A percentile compares a stretch with the other conserved stretches of the same genome.
These are phyloP conservation scores for Bimuria novae-zelandiae DNA, from an alignment of 2,329 filamentous ascomycete species.

Conservation along the genomic window DNA sequence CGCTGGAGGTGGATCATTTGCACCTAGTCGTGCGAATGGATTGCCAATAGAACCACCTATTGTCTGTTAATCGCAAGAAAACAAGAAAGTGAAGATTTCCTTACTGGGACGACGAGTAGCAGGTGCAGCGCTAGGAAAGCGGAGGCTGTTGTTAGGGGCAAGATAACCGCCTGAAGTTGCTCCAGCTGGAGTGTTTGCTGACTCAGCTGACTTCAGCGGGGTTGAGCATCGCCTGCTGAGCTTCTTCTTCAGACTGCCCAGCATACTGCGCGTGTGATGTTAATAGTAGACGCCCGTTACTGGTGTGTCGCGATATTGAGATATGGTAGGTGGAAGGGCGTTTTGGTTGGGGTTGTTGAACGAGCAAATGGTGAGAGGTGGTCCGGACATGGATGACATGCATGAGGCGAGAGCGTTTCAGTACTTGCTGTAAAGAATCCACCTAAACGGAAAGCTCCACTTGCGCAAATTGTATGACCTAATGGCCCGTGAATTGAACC, in stretches of 20 bases:
- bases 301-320: slow-evolving; percentile 2
- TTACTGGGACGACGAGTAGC: slow-evolving; percentile 47
- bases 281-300: slow-evolving; percentile 4
- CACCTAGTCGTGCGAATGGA: slow-evolving; percentile 24
- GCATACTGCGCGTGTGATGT: slow-evolving; percentile 16
- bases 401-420: neutral
- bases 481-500: neutral
- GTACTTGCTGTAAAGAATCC: neutral
- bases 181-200: slow-evolving; percentile 7
- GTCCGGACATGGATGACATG: slow-evolving; percentile 22
- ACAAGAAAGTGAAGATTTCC: slow-evolving; percentile 6
- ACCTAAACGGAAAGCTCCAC: neutral
- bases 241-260: slow-evolving; percentile 32
- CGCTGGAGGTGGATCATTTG: slow-evolving; percentile 48
- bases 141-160: slow-evolving; percentile 21
- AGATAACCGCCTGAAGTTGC: slow-evolving; percentile 20
- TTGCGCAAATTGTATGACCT: neutral
- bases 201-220: slow-evolving; percentile 10
- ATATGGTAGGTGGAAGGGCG: neutral
- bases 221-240: slow-evolving; percentile 26
- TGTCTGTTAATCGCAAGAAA: slow-evolving; percentile 8
- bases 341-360: neutral
- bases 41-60: slow-evolving; percentile 36
- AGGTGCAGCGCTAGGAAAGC: slow-evolving; percentile 30
- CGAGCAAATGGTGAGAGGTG: slow-evolving; percentile 9